Base-by-base conservation (phyloP, 2,329 filamentous ascomycete genomes). In the Aspergillus texensis region DNA sequence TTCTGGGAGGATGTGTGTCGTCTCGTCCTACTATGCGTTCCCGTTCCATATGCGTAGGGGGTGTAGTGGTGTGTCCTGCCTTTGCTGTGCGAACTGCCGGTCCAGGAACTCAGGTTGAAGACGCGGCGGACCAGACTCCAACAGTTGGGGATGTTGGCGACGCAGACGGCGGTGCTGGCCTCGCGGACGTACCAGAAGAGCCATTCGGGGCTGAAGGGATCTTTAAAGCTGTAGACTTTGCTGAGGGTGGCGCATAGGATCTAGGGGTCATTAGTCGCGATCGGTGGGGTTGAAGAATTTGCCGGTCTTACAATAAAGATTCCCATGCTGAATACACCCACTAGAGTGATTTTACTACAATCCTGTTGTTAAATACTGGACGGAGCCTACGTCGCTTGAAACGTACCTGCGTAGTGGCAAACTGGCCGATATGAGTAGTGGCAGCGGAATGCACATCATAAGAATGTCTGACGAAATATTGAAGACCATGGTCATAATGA, bases 141-240 rank as follows among this genome's bases (percentile, higher is more conserved):
- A 26, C 52, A 55, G 30, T 55, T 55, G 52, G 52, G 52, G n/a
- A 55, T 55, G 32, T 55, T 55, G 52, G 52, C 52, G 21, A 55
- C 52, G 32, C 52, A 55, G n/a, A 39, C 34, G 52, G 52, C 52
- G 6, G 52, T 55, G 14, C 52, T 55, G 11, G 52, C 52, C 32
- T 55, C 52, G n/a, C 52, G 52, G 24, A 55, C 52, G 52, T 55
- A 55, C 52, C 52, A 55, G 32, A 55, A 55, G 21, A 55, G 52
- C 52, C 52, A 55, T 14, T 55, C 6, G 52, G 52, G 32, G 52
- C 52, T 39, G 12, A 55, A 55, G 11, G 32, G 52, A 14, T 55
- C 32, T 55, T 55, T 55, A 21, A 55, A 55, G 21, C 52, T 55
- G 19, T 11, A 55, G 3, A 55, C 52, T 39, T 55, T 55, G 52